Base-by-base conservation (phyloP, 2,329 filamentous ascomycete genomes). In the Septoria petroselini region DNA sequence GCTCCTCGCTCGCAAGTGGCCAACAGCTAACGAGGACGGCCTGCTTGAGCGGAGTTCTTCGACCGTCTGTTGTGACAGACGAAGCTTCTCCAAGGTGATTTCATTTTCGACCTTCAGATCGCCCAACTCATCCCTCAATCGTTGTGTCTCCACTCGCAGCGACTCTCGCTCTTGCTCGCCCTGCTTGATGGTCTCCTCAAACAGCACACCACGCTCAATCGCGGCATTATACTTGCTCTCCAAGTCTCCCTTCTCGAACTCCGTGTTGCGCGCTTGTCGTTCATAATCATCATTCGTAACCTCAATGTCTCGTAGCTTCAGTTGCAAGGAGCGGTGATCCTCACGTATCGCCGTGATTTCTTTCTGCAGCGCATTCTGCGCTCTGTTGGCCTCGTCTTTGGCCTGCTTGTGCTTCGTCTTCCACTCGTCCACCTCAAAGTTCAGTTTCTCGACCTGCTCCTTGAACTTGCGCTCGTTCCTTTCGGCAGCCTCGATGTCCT, bases 231-330 rank as follows among this genome's bases (percentile, higher is more conserved):
- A 96, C 71, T 97, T 98, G 55, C 87, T 91, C 72, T 98, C 93
- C 70, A 98, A 78, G 66, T 98, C 93, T 72, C 98, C 93, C 55
- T 96, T 37, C 91, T 96, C 29, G 19, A 44, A 53, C 35, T 89
- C 91, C 21, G 91, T 96, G 70, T 96, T 93, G 62, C 93, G 84
- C 60, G 93, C 91, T 73, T 97, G 91, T 59, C 90, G 84, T 75
- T 98, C 93, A 67, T 91, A 96, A 70, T 98, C 93, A 76, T 98
- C 93, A 73, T 97, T 98, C 68, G 88, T 89, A 48, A 98, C 93
- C 71, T 98, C 93, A 62, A 91, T 95, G 69, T 98, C 93, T 60
- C 93, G 85, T 50, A 98, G 75, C 70, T 81, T 88, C 56, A 95
- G 76, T 63, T 93, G 86, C 54, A 96, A 72, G 3, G 85, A 84